Conservation (phyloP, 2,329 filamentous ascomycete genomes). For the Xylaria sp. region DNA sequence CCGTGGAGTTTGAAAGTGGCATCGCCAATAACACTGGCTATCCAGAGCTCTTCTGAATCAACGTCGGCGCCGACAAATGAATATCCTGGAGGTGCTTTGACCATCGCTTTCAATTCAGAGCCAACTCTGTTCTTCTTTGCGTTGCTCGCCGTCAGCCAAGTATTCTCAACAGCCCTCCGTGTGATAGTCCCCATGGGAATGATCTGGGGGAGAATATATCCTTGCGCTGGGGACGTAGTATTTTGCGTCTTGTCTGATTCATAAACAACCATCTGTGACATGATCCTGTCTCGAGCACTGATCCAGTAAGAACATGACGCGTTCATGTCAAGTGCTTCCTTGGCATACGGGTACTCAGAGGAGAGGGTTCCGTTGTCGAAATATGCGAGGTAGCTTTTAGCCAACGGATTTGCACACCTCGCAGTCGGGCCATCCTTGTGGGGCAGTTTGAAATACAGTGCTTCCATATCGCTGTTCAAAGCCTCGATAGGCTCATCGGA, state of each 20-base stretch:
- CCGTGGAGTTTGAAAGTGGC: constrained; percentile 95
- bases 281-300: constrained; percentile 91
- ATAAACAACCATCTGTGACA: constrained; percentile 94
- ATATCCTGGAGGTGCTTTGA: constrained; percentile 89
- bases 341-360: constrained; percentile 89
- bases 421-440: constrained; percentile 93
- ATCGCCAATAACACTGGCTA: constrained; percentile 93
- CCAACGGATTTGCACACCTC: constrained; percentile 86
- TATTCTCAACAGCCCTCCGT: constrained; percentile 93
- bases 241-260: constrained; percentile 65
- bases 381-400: constrained; percentile 89
- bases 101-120: constrained; percentile 97
- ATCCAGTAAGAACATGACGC: constrained; percentile 99
- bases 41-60: constrained; percentile 97
- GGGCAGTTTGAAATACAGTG: constrained; percentile 89
- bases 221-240: constrained; percentile 53
- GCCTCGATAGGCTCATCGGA: constrained; percentile 74
- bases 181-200: constrained; percentile 99
- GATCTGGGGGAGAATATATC: constrained; percentile 92
- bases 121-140: constrained; percentile 96
- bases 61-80: constrained; percentile 97
- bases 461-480: constrained; percentile 72
- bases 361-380: constrained; percentile 91
- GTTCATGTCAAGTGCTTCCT: constrained; percentile 97
- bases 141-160: constrained; percentile 97